Conservation (phyloP, 495 filamentous ascomycete species). For the Penicillium roqueforti region DNA sequence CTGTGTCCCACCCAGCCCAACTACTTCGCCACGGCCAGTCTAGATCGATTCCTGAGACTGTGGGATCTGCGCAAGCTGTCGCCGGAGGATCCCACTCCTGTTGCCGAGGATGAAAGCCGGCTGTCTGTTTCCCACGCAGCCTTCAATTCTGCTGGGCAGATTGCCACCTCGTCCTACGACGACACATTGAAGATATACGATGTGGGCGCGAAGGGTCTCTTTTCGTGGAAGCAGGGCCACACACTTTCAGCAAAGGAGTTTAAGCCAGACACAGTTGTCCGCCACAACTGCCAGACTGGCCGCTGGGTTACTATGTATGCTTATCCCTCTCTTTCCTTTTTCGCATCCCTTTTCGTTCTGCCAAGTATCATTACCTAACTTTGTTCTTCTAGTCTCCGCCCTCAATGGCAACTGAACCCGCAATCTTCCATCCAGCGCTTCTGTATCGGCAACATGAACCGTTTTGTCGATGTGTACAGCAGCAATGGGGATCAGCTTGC, state of each 20-base stretch:
- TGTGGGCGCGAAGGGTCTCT: constrained; percentile 55
- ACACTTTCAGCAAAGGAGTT: constrained; percentile 57
- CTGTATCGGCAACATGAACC: constrained; percentile 96
- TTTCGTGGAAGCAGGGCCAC: constrained; percentile 58
- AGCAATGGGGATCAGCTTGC: constrained; percentile 79
- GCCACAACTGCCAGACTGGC: constrained; percentile 95
- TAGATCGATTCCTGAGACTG: constrained; percentile 83
- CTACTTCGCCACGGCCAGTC: constrained; percentile 82
- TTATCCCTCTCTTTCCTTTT: not conserved
- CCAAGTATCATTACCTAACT: not conserved
- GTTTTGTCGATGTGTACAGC: constrained; percentile 88
- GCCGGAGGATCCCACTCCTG: constrained; percentile 54
- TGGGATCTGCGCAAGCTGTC: constrained; percentile 89
- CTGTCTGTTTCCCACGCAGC: constrained; percentile 88
- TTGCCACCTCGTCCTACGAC: constrained; percentile 92
- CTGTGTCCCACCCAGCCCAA: constrained; percentile 73
- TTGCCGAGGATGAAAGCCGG: constrained; percentile 76
- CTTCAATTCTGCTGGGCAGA: constrained; percentile 73
- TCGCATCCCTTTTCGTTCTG: not conserved
- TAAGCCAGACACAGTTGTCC: constrained; percentile 62
- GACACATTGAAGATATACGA: constrained; percentile 91
- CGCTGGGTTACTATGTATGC: constrained; percentile 69
- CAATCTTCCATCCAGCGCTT: constrained; percentile 75
- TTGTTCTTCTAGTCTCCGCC: constrained; percentile 64
- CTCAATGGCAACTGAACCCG: constrained; percentile 85